Evolutionary conservation across 208 protist genomes (phyloP), one percentile per base, ranked within the genome.

Genomic region (Leishmania braziliensis): DNA sequence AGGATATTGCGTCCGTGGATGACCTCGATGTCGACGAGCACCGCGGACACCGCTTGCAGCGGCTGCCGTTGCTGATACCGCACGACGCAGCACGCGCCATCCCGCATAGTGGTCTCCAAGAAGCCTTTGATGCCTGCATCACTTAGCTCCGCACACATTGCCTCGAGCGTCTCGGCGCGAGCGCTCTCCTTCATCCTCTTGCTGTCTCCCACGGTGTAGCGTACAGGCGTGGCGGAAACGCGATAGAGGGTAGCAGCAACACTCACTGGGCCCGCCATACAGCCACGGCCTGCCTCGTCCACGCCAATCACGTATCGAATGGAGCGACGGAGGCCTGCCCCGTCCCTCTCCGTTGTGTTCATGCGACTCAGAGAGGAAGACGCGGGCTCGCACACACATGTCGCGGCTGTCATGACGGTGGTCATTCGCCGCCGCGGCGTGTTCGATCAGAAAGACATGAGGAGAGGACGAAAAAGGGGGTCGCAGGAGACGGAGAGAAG

Each of bases 261-360:
- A 51, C 84, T 78, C 6, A 93, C 90, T 18, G 90, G 90, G 18
- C 90, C 90, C 1, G 90, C 90, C 81, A 90, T 86, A 77, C 88
- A 91, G 26, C 90, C 90, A 9, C 90, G 86, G 12, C 90, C 90
- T 5, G 90, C 90, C 79, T 93, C 90, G 72, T 93, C 90, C 8
- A 89, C 79, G 50, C 88, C 88, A 60, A 93, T 86, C 20, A 90
- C 82, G 75, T 85, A 93, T 18, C 81, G 72, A 26, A 90, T 69
- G 16, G 36, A 48, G 3, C 70, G 43, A n/a, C 36, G 33, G 6
- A 85, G 46, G 14, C 48, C 20, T 36, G 10, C 48, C 23, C 72
- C 58, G 70, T 78, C 86, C 43, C 18, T 33, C 39, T 75, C 72
- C 14, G 77, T 85, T 20, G 82, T 75, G 26, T 76, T 5, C 72